Conservation (phyloP, 148 eudicot genomes). For the Camellia sinensis region DNA sequence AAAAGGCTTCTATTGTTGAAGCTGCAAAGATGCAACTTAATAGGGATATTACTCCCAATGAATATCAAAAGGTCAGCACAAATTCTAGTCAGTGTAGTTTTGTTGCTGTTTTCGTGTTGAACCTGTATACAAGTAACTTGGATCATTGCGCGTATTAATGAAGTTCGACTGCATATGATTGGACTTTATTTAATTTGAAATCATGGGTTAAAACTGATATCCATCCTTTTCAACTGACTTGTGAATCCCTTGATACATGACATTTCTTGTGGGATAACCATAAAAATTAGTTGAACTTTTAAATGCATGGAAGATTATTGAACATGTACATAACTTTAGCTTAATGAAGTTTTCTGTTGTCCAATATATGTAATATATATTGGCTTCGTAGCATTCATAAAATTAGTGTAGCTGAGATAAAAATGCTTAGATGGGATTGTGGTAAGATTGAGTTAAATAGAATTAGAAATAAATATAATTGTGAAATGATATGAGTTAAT, state of each 20-base stretch:
- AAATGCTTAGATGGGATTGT: too few relatives aligned
- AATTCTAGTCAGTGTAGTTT: neutral
- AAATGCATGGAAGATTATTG: too few relatives aligned
- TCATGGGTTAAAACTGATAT: neutral
- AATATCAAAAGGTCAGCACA: slow-evolving; percentile 61
- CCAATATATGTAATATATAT: too few relatives aligned
- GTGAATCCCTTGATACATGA: neutral
- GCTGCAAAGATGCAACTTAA: slow-evolving; percentile 70
- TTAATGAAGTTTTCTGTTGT: too few relatives aligned
- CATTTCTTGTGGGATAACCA: neutral
- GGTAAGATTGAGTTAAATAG: too few relatives aligned
- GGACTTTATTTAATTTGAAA: neutral
- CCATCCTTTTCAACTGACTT: neutral
- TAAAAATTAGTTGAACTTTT: too few relatives aligned
- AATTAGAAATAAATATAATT: too few relatives aligned
- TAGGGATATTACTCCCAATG: slow-evolving; percentile 45
- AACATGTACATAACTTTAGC: too few relatives aligned
- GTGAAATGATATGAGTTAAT: too few relatives aligned
- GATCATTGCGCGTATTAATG: neutral
- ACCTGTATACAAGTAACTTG: neutral
- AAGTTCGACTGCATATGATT: neutral
- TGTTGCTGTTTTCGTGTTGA: neutral
- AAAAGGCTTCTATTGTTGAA: slow-evolving; percentile 61
- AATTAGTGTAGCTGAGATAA: too few relatives aligned
- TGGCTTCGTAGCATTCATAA: too few relatives aligned